A percentile compares a stretch with the other conserved stretches of the same genome.
phyloP scores from a whole-genome alignment of 768 basidiomycete species.

The Mycena leptocephala region DNA sequence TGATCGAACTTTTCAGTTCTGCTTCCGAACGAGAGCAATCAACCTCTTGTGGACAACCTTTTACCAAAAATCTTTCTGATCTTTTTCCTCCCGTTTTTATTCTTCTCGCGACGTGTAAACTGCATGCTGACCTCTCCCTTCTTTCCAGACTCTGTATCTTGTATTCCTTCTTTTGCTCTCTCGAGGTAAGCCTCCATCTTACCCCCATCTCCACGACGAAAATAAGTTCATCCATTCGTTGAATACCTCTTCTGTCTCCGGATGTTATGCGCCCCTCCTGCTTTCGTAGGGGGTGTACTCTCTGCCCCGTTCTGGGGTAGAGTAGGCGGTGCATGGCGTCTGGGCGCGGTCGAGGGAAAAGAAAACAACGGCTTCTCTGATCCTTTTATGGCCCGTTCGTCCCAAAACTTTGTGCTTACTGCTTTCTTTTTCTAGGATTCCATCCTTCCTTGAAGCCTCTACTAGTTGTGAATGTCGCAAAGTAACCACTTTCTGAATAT shows the following conservation, averaged over 20 bases:
- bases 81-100: conserved; percentile 33
- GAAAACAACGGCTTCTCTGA: conserved; percentile 41
- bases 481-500: background rate
- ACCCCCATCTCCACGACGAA: conserved; percentile 65
- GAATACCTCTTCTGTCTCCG: conserved; percentile 62
- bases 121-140: conserved; percentile 39
- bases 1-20: conserved; percentile 80
- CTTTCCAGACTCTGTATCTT: conserved; percentile 7
- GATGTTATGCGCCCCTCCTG: conserved; percentile 54
- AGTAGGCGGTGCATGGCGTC: conserved; percentile 18
- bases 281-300: conserved; percentile 52
- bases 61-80: conserved; percentile 75
- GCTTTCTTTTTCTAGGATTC: background rate
- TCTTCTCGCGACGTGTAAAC: background rate
- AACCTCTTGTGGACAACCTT: conserved; percentile 84
- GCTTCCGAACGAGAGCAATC: conserved; percentile 84
- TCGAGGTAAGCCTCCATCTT: conserved; percentile 1
- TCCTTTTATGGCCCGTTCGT: background rate
- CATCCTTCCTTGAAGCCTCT: background rate
- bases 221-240: conserved; percentile 92
- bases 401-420: background rate
- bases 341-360: conserved; percentile 23
- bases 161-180: background rate
- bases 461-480: background rate
- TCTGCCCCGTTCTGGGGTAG: conserved; percentile 67